A percentile compares a stretch with the other conserved stretches of the same genome.
Conservation (phyloP, 805 yeast species). For the Candida chauliodis region DNA sequence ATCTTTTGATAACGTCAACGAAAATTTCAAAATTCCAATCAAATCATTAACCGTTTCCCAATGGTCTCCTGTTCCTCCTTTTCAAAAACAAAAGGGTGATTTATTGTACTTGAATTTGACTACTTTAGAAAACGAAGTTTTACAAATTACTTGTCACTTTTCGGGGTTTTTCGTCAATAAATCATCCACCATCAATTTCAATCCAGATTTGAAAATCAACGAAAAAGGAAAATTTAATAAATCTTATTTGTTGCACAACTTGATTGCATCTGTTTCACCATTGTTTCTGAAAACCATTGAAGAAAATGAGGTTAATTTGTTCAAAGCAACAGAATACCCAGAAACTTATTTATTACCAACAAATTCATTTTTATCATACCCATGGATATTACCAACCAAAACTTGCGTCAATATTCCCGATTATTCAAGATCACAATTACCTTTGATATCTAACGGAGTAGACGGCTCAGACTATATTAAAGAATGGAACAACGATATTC, state of each 20-base stretch:
- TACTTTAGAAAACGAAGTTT: slow-evolving; percentile 78
- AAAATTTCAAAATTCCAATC: slow-evolving; percentile 46
- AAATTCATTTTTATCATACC: slow-evolving; percentile 57
- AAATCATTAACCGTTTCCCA: slow-evolving; percentile 57
- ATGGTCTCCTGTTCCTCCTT: slow-evolving; percentile 83
- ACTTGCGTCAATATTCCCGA: slow-evolving; percentile 42
- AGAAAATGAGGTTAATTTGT: slow-evolving; percentile 45
- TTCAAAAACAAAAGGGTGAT: slow-evolving; percentile 66
- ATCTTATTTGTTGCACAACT: slow-evolving; percentile 53
- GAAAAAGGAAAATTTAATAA: slow-evolving; percentile 30
- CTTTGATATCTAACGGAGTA: slow-evolving; percentile 49
- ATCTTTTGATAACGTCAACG: slow-evolving; percentile 24
- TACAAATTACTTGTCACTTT: slow-evolving; percentile 73
- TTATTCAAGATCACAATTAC: slow-evolving; percentile 56
- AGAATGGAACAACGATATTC: slow-evolving; percentile 92
- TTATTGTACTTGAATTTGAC: slow-evolving; percentile 69
- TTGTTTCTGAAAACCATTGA: slow-evolving; percentile 51
- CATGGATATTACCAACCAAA: slow-evolving; percentile 65
- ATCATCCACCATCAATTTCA: slow-evolving; percentile 65
- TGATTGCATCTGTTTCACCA: slow-evolving; percentile 66
- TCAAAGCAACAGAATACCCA: slow-evolving; percentile 38
- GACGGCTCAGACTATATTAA: slow-evolving; percentile 57
- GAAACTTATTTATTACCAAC: slow-evolving; percentile 62
- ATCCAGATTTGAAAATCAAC: slow-evolving; percentile 52
- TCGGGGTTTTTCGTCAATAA: slow-evolving; percentile 78